Conservation (phyloP, 768 basidiomycete species). For the Boletellus emodensis region DNA sequence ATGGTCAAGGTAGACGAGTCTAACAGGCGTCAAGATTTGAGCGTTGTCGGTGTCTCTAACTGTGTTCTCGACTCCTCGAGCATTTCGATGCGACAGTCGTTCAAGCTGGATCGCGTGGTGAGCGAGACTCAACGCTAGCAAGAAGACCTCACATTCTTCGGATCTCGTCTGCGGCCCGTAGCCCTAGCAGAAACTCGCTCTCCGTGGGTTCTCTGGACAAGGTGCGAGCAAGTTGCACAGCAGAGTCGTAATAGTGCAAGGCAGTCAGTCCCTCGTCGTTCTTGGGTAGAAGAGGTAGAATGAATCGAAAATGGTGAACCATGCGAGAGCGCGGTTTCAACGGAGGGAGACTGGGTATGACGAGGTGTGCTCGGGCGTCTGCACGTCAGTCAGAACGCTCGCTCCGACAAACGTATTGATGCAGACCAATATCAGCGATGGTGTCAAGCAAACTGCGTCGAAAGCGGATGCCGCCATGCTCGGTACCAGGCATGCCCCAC, state of each 20-base stretch:
- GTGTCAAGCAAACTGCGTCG: conserved; percentile 69
- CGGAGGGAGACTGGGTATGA: conserved; percentile 69
- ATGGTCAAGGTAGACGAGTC: too few relatives aligned
- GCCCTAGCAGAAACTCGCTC: conserved; percentile 61
- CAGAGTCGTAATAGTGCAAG: conserved; percentile 74
- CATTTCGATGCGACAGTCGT: conserved; percentile 65
- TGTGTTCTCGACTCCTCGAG: conserved; percentile 51
- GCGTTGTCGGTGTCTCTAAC: conserved; percentile 23
- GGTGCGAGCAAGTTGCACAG: conserved; percentile 67
- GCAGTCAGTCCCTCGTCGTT: conserved; percentile 65
- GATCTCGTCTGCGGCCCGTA: conserved; percentile 59
- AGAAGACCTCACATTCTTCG: conserved; percentile 47
- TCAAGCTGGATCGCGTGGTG: conserved; percentile 39
- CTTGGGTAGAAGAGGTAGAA: conserved; percentile 55
- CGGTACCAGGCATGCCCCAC: conserved; percentile 71
- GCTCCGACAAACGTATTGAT: not conserved
- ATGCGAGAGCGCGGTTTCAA: conserved; percentile 72
- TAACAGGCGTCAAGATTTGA: conserved; percentile 5
- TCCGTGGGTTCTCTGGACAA: conserved; percentile 58
- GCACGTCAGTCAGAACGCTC: conserved; percentile 4
- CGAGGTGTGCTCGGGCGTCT: conserved; percentile 67
- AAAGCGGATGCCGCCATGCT: conserved; percentile 58
- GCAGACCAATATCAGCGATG: conserved; percentile 62
- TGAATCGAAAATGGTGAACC: conserved; percentile 77
- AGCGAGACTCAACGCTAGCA: not conserved